Evolutionary conservation across 202 grass and related monocot species (phyloP).

Genomic region (Schoenoplectus triqueter): DNA sequence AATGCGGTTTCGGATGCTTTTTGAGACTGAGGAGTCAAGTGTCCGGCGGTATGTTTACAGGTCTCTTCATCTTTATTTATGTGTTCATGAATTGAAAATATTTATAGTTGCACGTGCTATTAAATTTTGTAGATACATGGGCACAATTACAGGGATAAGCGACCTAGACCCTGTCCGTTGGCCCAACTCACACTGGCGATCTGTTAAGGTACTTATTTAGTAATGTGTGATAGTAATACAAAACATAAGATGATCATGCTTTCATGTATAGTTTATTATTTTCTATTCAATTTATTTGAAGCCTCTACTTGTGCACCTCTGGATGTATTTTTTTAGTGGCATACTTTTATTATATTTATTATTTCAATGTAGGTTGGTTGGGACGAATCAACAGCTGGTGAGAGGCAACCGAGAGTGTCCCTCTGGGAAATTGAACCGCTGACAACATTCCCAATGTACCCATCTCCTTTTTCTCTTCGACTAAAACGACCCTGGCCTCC

Average conservation of each 20-base stretch:
- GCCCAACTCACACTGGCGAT: constrained; percentile 98
- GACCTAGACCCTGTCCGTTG: constrained; percentile 84
- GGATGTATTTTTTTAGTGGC: not conserved
- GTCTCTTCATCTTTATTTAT: constrained; percentile 14
- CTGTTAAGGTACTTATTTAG: constrained; percentile 75
- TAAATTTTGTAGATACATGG: constrained; percentile 81
- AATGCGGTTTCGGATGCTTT: constrained; percentile 99
- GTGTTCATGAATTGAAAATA: not conserved
- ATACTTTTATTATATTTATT: constrained; percentile 26
- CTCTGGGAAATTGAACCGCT: constrained; percentile 98
- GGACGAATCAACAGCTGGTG: constrained; percentile 97
- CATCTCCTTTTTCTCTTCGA: constrained; percentile 88
- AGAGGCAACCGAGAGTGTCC: constrained; percentile 96
- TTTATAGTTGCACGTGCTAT: constrained; percentile 31
- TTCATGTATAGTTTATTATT: not conserved
- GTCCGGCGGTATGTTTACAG: constrained; percentile 65
- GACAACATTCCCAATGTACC: constrained; percentile 99
- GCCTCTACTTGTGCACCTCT: not conserved
- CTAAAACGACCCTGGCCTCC: constrained; percentile 98
- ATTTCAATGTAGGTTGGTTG: constrained; percentile 80
- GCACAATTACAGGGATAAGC: constrained; percentile 98
- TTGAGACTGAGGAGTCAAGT: constrained; percentile 98
- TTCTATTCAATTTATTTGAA: not conserved
- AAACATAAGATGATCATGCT: constrained; percentile 12
- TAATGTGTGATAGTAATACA: not conserved